Evolutionary conservation across 495 filamentous ascomycete genomes (phyloP).

Genomic region (Penicillium cinerascens): DNA sequence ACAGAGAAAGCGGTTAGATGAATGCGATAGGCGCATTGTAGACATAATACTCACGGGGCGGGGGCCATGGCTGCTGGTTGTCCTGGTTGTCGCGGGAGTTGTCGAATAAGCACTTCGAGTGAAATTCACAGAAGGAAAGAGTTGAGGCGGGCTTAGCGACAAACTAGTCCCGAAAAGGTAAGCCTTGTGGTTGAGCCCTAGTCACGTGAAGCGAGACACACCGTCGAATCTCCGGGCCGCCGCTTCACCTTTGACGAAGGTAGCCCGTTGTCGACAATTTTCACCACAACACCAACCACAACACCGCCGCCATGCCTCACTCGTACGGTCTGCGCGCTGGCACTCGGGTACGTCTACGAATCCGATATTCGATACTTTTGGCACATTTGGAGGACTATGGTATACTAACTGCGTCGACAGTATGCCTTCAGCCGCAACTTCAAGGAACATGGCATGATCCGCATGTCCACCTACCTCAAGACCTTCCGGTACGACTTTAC

Average conservation of each 20-base stretch:
- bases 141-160: not conserved
- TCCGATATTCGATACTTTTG: slow-evolving; percentile 4
- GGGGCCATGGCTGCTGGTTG: slow-evolving; percentile 53
- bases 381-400: not conserved
- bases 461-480: slow-evolving; percentile 84
- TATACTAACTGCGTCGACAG: slow-evolving; percentile 43
- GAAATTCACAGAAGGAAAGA: not conserved
- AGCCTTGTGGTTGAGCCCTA: slow-evolving; percentile 1
- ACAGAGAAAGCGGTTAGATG: slow-evolving; percentile 32
- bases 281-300: slow-evolving; percentile 42
- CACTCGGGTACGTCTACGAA: slow-evolving; percentile 65
- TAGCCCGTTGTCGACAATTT: slow-evolving; percentile 39
- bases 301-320: slow-evolving; percentile 82
- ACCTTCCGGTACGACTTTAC: slow-evolving; percentile 69
- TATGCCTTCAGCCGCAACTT: slow-evolving; percentile 93
- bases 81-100: slow-evolving; percentile 29
- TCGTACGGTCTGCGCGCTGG: slow-evolving; percentile 89
- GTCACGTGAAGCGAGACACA: slow-evolving; percentile 8
- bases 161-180: slow-evolving; percentile 2
- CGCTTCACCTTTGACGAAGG: slow-evolving; percentile 10
- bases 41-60: slow-evolving; percentile 42
- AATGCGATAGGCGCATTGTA: slow-evolving; percentile 11
- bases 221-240: slow-evolving; percentile 3
- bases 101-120: slow-evolving; percentile 20
- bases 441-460: slow-evolving; percentile 90